These are phyloP conservation scores for Yamadazyma siamensis DNA, from an alignment of 1,139 yeast species.

Conservation along the genomic window DNA sequence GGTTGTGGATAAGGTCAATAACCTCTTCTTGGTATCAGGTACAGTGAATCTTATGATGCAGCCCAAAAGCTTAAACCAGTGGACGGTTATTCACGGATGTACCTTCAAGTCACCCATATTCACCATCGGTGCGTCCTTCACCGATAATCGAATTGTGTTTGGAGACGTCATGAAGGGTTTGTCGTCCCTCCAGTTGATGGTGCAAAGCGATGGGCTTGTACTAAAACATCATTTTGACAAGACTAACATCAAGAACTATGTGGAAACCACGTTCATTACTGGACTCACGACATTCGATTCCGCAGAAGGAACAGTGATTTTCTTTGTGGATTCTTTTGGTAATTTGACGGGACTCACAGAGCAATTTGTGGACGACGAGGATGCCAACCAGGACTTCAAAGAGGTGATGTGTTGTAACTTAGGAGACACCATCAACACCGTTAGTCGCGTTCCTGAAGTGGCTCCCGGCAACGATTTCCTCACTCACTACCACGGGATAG, in stretches of 20 bases:
- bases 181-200: neutral
- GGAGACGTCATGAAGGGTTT: slow-evolving; percentile 24
- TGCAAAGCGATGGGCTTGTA: neutral
- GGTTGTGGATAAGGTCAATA: slow-evolving; percentile 6
- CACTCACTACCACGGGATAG: slow-evolving; percentile 8
- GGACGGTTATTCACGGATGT: slow-evolving; percentile 13
- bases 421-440: slow-evolving; percentile 31
- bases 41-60: slow-evolving; percentile 13
- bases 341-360: slow-evolving; percentile 18
- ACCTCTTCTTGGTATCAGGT: slow-evolving; percentile 15
- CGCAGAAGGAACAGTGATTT: slow-evolving; percentile 1
- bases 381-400: slow-evolving; percentile 6
- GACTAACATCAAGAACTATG: slow-evolving; percentile 3
- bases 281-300: slow-evolving; percentile 5
- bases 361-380: slow-evolving; percentile 1
- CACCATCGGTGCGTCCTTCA: slow-evolving; percentile 11
- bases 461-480: slow-evolving; percentile 7
- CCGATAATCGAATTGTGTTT: slow-evolving; percentile 10
- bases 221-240: too few relatives aligned
- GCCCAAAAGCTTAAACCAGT: slow-evolving; percentile 8
- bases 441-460: slow-evolving; percentile 10
- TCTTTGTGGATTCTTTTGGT: slow-evolving; percentile 32
- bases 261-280: slow-evolving; percentile 11
- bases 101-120: slow-evolving; percentile 11
- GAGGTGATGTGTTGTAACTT: slow-evolving; percentile 21